phyloP scores from a whole-genome alignment of 2,329 filamentous ascomycete species.

The Emericellopsis cladophorae region DNA sequence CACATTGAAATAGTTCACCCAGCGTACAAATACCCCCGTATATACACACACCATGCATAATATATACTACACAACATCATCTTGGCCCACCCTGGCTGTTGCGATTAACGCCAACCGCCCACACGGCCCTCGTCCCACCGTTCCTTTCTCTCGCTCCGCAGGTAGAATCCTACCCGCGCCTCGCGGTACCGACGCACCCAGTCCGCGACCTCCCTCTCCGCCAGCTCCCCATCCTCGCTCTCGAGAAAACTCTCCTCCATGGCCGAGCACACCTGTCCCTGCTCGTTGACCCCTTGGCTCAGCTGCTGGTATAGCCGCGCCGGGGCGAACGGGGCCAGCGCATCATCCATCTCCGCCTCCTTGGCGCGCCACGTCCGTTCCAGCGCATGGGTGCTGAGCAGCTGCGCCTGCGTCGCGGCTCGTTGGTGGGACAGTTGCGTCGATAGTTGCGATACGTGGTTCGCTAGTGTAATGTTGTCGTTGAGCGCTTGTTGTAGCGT shows the following conservation, averaged over 20 bases:
- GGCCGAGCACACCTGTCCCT: conserved; percentile 66
- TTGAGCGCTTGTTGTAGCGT: conserved; percentile 52
- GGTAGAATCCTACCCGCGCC: conserved; percentile 64
- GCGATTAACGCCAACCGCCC: conserved; percentile 72
- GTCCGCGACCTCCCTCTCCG: conserved; percentile 72
- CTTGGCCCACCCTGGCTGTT: neutral
- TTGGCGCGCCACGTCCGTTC: conserved; percentile 89
- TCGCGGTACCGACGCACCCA: conserved; percentile 77
- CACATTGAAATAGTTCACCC: conserved; percentile 17
- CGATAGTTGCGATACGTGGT: conserved; percentile 49
- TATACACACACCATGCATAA: neutral
- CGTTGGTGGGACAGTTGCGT: conserved; percentile 46
- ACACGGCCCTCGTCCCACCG: conserved; percentile 94
- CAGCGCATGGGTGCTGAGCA: conserved; percentile 71
- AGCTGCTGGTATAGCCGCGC: conserved; percentile 77
- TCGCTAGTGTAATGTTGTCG: conserved; percentile 60
- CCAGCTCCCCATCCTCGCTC: conserved; percentile 31
- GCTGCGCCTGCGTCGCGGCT: conserved; percentile 61
- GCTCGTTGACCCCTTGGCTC: conserved; percentile 65
- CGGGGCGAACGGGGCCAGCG: conserved; percentile 73
- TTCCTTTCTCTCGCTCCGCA: conserved; percentile 76
- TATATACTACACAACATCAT: neutral
- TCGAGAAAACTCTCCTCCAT: conserved; percentile 92
- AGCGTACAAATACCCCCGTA: neutral
- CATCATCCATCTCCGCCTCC: conserved; percentile 78